Evolutionary conservation across 345 rosid species (phyloP).

Genomic region (Brassica incana): DNA sequence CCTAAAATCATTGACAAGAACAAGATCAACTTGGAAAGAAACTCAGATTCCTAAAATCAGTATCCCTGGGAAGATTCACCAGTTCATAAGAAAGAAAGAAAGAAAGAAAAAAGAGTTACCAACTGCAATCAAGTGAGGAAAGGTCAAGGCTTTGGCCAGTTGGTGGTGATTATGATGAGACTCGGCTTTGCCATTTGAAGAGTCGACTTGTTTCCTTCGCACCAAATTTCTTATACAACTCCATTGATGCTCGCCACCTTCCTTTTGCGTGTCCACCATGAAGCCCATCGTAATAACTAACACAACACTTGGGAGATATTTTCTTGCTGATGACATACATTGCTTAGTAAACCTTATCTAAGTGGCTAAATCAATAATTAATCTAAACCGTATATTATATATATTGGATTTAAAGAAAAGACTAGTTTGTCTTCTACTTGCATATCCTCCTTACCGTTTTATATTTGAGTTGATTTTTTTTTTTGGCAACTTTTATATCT

Average conservation of each 20-base stretch:
- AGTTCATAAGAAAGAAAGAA: background rate
- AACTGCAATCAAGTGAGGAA: constrained; percentile 74
- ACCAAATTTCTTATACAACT: constrained; percentile 46
- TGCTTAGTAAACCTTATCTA: background rate
- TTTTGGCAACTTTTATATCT: background rate
- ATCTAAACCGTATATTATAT: background rate
- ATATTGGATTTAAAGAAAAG: background rate
- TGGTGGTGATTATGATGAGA: constrained; percentile 40
- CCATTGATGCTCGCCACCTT: constrained; percentile 43
- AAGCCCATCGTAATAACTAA: constrained; percentile 45
- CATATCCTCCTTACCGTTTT: background rate
- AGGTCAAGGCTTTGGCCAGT: constrained; percentile 70
- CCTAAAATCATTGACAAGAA: background rate
- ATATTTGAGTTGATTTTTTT: background rate
- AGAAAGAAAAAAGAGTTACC: constrained; percentile 42
- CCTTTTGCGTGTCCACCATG: constrained; percentile 42
- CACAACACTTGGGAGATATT: background rate
- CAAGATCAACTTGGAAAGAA: background rate
- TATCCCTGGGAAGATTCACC: background rate
- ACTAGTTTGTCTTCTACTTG: background rate
- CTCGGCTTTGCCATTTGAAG: constrained; percentile 42
- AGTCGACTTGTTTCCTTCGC: constrained; percentile 82
- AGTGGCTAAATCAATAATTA: background rate
- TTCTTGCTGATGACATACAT: background rate
- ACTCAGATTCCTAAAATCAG: constrained; percentile 1